Percentiles rank a stretch among this genome's conserved stretches.
Evolutionary conservation across 805 yeast genomes (phyloP).

Genomic region (Yarrowia sp.): DNA sequence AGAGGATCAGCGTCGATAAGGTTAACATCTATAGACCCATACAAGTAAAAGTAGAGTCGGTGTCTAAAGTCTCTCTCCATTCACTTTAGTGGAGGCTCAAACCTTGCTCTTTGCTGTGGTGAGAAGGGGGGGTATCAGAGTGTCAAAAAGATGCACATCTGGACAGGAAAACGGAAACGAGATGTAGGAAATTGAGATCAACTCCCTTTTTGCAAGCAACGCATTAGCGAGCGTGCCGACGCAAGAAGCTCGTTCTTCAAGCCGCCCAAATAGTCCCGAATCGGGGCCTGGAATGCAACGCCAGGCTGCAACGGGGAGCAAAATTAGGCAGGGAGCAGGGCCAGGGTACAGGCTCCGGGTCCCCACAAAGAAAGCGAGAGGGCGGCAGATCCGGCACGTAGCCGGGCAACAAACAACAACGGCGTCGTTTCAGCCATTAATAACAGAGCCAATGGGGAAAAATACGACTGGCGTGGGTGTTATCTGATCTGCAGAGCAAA

Average conservation of each 20-base stretch:
- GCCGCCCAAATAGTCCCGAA: constrained; percentile 8
- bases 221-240: constrained; percentile 4
- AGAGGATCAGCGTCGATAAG: constrained; percentile 24
- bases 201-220: background rate
- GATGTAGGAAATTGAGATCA: background rate
- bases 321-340: background rate
- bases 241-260: background rate
- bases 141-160: background rate
- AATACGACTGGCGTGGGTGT: constrained; percentile 3
- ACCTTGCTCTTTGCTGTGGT: background rate
- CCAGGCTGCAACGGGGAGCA: background rate
- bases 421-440: background rate
- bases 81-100: too few species aligned
- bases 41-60: constrained; percentile 13
- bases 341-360: background rate
- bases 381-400: constrained; percentile 15
- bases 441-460: background rate
- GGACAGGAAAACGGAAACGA: too few species aligned
- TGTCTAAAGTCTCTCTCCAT: background rate
- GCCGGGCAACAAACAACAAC: constrained; percentile 5
- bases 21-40: background rate
- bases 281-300: constrained; percentile 17
- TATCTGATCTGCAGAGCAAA: constrained; percentile 20
- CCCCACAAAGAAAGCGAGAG: background rate
- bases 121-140: too few species aligned